Conservation (phyloP, 805 yeast species). For the Torulaspora microellipsoides region DNA sequence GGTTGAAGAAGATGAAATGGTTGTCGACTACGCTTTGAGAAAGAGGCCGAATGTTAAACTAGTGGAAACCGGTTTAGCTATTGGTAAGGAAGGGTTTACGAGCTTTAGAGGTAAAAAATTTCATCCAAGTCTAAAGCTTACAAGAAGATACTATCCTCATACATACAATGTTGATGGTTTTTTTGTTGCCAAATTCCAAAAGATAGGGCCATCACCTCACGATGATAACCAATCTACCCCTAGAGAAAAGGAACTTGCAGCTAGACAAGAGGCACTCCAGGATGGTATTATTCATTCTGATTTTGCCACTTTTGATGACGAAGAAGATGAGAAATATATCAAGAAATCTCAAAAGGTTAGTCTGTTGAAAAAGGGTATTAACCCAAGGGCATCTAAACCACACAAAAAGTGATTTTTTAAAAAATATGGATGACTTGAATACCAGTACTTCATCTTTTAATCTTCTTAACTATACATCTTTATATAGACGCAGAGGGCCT, state of each 20-base stretch:
- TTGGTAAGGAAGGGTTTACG: slow-evolving; percentile 95
- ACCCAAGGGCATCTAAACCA: slow-evolving; percentile 45
- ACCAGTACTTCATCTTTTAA: neutral
- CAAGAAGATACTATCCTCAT: slow-evolving; percentile 97
- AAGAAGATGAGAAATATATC: slow-evolving; percentile 69
- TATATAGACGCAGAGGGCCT: slow-evolving; percentile 5
- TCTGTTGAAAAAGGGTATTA: slow-evolving; percentile 66
- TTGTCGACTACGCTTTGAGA: slow-evolving; percentile 94
- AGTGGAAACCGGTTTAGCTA: slow-evolving; percentile 86
- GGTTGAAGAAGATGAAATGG: slow-evolving; percentile 97
- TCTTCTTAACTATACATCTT: slow-evolving; percentile 1
- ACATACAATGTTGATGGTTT: slow-evolving; percentile 98
- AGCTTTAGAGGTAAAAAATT: slow-evolving; percentile 90
- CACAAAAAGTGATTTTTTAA: slow-evolving; percentile 1
- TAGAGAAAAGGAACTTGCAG: slow-evolving; percentile 72
- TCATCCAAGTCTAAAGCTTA: slow-evolving; percentile 67
- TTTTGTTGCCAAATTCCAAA: slow-evolving; percentile 93
- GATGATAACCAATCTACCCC: slow-evolving; percentile 86
- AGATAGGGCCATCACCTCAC: slow-evolving; percentile 79
- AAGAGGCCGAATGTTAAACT: slow-evolving; percentile 94
- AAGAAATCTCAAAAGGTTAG: slow-evolving; percentile 61
- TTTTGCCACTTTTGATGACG: slow-evolving; percentile 75
- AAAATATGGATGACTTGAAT: too few species aligned
- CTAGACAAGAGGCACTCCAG: slow-evolving; percentile 76
- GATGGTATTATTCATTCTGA: slow-evolving; percentile 83